Conservation (phyloP, 2,329 filamentous ascomycete genomes). For the Phialophora tarda region DNA sequence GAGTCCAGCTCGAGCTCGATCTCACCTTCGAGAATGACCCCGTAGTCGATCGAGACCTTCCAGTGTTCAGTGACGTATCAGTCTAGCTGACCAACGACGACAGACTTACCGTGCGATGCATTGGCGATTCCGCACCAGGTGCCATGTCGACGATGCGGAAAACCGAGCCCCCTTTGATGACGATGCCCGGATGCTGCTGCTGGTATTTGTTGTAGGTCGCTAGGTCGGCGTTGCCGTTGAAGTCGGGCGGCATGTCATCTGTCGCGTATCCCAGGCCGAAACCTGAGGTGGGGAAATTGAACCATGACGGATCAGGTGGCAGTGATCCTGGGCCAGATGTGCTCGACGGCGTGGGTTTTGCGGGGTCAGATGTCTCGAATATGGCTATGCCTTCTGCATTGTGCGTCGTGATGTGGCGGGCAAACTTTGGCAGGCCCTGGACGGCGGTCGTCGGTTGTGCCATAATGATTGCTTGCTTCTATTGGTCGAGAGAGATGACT, state of each 20-base stretch:
- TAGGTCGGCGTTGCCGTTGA: slow-evolving; percentile 31
- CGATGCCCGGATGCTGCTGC: slow-evolving; percentile 31
- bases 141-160: slow-evolving; percentile 48
- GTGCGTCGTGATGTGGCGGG: slow-evolving; percentile 34
- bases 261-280: slow-evolving; percentile 35
- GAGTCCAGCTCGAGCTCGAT: slow-evolving; percentile 59
- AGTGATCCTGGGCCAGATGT: slow-evolving; percentile 25
- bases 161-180: slow-evolving; percentile 35
- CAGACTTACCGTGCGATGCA: slow-evolving; percentile 57
- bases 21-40: slow-evolving; percentile 60
- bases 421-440: slow-evolving; percentile 37
- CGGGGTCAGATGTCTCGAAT: slow-evolving; percentile 30
- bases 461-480: slow-evolving; percentile 3
- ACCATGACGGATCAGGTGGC: slow-evolving; percentile 25
- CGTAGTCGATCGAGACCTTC: slow-evolving; percentile 56
- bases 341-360: slow-evolving; percentile 13
- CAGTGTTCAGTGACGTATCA: neutral
- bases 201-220: slow-evolving; percentile 30
- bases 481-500: neutral
- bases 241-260: slow-evolving; percentile 23
- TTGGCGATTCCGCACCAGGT: slow-evolving; percentile 49
- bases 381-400: slow-evolving; percentile 29
- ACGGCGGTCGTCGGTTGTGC: slow-evolving; percentile 32
- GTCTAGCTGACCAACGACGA: neutral
- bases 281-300: slow-evolving; percentile 21